Percentiles rank a stretch among this genome's conserved stretches.
These are phyloP conservation scores for Lecanicillium sp. DNA, from an alignment of 2,329 filamentous ascomycete species.

Conservation along the genomic window DNA sequence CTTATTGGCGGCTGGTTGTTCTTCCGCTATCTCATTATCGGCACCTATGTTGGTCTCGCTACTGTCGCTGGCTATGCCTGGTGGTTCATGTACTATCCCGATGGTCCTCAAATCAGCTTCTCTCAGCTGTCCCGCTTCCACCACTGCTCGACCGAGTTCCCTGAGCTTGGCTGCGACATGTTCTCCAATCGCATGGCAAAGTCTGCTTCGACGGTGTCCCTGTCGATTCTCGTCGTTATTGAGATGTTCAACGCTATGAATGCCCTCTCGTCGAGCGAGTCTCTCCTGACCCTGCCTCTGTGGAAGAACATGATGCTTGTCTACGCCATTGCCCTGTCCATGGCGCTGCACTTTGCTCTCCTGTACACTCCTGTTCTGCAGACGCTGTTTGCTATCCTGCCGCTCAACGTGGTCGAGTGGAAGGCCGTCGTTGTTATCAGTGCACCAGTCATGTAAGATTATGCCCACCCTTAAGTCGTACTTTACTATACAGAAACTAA, in stretches of 20 bases:
- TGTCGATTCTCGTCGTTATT: slow-evolving; percentile 90
- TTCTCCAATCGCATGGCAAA: slow-evolving; percentile 81
- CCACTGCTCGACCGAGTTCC: slow-evolving; percentile 76
- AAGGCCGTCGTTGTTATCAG: slow-evolving; percentile 83
- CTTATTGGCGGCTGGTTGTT: slow-evolving; percentile 95
- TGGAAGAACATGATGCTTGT: slow-evolving; percentile 99
- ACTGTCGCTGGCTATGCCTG: slow-evolving; percentile 98
- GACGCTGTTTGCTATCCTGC: slow-evolving; percentile 80
- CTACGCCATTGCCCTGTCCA: slow-evolving; percentile 85
- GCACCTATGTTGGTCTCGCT: slow-evolving; percentile 86
- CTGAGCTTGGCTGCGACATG: slow-evolving; percentile 86
- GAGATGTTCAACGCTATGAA: slow-evolving; percentile 99
- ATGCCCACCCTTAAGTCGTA: neutral
- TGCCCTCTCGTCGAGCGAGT: slow-evolving; percentile 90
- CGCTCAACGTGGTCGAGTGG: slow-evolving; percentile 82
- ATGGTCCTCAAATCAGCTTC: slow-evolving; percentile 86
- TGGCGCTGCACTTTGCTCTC: slow-evolving; percentile 90
- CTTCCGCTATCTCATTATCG: slow-evolving; percentile 94
- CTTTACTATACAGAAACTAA: slow-evolving; percentile 14
- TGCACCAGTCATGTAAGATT: slow-evolving; percentile 80
- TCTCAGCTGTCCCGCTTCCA: slow-evolving; percentile 90
- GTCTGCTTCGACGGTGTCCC: slow-evolving; percentile 83
- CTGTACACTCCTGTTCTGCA: slow-evolving; percentile 89
- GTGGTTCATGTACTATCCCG: slow-evolving; percentile 97
- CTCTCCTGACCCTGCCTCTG: slow-evolving; percentile 83